Evolutionary conservation across 331 rosid genomes (phyloP).

Genomic region (Rhamnella rubrinervis): DNA sequence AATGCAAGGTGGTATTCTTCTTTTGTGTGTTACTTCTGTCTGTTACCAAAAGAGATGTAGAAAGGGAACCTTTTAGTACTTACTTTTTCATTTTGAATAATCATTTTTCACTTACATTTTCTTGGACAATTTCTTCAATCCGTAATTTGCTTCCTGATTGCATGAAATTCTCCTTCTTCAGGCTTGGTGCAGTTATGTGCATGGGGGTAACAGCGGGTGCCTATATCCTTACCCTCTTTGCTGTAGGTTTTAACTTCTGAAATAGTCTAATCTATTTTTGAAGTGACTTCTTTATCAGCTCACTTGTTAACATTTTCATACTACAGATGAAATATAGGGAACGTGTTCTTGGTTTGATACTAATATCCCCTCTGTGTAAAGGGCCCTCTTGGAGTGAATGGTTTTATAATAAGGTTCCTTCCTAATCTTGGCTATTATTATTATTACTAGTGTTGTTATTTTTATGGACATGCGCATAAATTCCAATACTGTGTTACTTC

Average conservation of each 20-base stretch:
- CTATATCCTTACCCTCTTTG: constrained; percentile 73
- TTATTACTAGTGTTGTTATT: neutral
- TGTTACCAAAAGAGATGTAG: neutral
- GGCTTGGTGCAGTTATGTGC: constrained; percentile 99
- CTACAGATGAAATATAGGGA: constrained; percentile 84
- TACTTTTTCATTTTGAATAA: neutral
- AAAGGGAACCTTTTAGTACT: neutral
- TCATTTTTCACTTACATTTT: neutral
- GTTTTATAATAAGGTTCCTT: constrained; percentile 81
- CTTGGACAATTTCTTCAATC: constrained; percentile 16
- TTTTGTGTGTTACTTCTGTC: constrained; percentile 8
- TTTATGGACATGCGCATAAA: constrained; percentile 7
- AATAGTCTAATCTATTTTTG: neutral
- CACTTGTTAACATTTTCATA: constrained; percentile 4
- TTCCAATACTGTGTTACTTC: constrained; percentile 23
- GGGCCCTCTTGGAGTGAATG: constrained; percentile 94
- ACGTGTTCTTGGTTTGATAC: constrained; percentile 88
- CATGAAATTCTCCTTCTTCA: constrained; percentile 35
- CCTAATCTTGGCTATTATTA: constrained; percentile 3
- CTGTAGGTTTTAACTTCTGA: constrained; percentile 55
- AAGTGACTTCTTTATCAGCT: constrained; percentile 1
- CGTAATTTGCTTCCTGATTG: constrained; percentile 19
- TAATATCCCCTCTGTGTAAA: constrained; percentile 89
- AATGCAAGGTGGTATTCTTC: neutral
- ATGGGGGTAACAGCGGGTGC: constrained; percentile 98